A percentile compares a stretch with the other conserved stretches of the same genome.
Evolutionary conservation across 208 protist genomes (phyloP).

Genomic region (Trypanosoma scelopori): DNA sequence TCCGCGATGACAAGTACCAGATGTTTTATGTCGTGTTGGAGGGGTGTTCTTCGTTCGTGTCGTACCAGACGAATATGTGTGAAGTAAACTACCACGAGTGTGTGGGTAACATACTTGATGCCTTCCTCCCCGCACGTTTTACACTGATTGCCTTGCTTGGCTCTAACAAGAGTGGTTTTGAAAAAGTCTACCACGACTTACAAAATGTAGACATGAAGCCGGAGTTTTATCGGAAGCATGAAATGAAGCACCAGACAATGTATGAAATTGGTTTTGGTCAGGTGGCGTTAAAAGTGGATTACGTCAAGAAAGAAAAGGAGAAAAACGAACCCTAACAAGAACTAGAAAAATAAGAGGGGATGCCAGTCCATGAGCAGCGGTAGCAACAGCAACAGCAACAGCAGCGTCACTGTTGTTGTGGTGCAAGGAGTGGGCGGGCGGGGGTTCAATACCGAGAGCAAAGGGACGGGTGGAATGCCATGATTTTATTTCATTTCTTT

Average conservation of each 20-base stretch:
- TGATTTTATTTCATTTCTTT: slow-evolving; percentile 9
- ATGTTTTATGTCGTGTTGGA: slow-evolving; percentile 93
- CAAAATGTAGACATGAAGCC: slow-evolving; percentile 76
- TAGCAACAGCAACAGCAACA: no score
- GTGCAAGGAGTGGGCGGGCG: not conserved
- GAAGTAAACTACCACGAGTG: slow-evolving; percentile 63
- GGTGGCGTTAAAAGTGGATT: no score
- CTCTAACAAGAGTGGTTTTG: slow-evolving; percentile 70
- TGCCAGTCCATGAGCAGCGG: no score
- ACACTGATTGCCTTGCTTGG: slow-evolving; percentile 86
- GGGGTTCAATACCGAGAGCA: not conserved
- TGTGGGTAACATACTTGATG: slow-evolving; percentile 60
- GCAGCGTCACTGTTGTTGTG: no score
- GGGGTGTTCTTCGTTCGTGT: slow-evolving; percentile 94
- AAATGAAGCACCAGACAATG: slow-evolving; percentile 62
- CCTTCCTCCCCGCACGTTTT: slow-evolving; percentile 86
- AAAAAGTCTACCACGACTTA: slow-evolving; percentile 56
- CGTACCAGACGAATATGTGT: slow-evolving; percentile 93
- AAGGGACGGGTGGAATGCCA: not conserved
- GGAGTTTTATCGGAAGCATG: slow-evolving; percentile 72
- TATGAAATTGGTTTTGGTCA: no score
- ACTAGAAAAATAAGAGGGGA: no score
- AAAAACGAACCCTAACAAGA: no score
- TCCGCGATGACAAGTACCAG: no score
- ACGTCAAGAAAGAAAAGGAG: no score